Base-by-base conservation (phyloP, 2,329 filamentous ascomycete genomes). In the Teratosphaeria nubilosa region DNA sequence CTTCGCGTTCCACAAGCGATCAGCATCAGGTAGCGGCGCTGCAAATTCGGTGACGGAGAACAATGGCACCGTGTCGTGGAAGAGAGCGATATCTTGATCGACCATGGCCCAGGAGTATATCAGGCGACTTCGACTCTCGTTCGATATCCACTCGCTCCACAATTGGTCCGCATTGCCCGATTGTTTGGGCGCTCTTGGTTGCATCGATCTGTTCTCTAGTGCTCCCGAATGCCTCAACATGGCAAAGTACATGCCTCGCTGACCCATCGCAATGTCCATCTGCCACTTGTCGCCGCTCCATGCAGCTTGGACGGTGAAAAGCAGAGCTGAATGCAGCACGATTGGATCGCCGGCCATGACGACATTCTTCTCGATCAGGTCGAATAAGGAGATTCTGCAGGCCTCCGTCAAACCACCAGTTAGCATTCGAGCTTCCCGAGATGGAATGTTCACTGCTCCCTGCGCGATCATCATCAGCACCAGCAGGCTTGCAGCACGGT, bases 221-320 rank as follows among this genome's bases (percentile, higher is more conserved):
- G 86, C 82, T 24, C 86, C 85, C 0, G 84, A 85, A 68, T 88
- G 84, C 64, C 84, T 81, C 24, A 88, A 74, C 86, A 88, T 88
- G 59, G 85, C 80, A 60, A 87, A 79, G 69, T 88, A 88, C 84
- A 88, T 88, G 58, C 84, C 84, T 53, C 85, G 79, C 70, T 88
- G 86, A 31, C 86, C 85, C 84, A 88, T 87, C 50, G 85, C 82
- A 63, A 88, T 87, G 66, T 88, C 85, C 85, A 88, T 88, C 63
- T 87, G 83, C 85, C 86, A 88, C 72, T 88, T 88, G 70, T 88
- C 86, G 52, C 86, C 86, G 67, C 85, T 86, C 86, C 86, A 89
- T 1, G 84, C 84, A 7, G 85, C 86, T 27, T 87, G 78, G 1
- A 85, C 79, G 1, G 82, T 86, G 68, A 87, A 87, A 2, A 88